Evolutionary conservation across 345 rosid species (phyloP).

Genomic region (Orychophragmus violaceus): DNA sequence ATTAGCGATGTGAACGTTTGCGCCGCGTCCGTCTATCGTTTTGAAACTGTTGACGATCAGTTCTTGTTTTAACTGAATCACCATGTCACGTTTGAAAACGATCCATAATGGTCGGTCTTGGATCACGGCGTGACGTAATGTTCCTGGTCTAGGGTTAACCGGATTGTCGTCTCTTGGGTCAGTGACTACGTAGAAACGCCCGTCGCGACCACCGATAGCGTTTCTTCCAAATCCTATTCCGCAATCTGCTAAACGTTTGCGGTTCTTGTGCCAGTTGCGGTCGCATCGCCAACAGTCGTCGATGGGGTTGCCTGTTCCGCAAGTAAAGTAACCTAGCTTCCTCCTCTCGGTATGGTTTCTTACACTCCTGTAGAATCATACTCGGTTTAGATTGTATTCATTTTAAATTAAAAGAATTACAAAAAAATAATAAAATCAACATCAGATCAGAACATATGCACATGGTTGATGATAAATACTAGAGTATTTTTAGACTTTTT

Average conservation of each 20-base stretch:
- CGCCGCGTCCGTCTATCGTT: slow-evolving; percentile 93
- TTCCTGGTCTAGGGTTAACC: slow-evolving; percentile 90
- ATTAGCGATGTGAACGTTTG: slow-evolving; percentile 82
- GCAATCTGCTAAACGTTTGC: slow-evolving; percentile 86
- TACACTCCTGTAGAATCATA: slow-evolving; percentile 49
- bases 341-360: slow-evolving; percentile 76
- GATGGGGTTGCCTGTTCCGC: slow-evolving; percentile 87
- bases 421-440: not conserved
- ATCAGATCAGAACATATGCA: slow-evolving; percentile 28
- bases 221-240: slow-evolving; percentile 94
- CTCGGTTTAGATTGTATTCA: slow-evolving; percentile 14
- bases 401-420: not conserved
- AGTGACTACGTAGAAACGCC: slow-evolving; percentile 78
- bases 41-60: slow-evolving; percentile 82
- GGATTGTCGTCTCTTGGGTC: slow-evolving; percentile 74
- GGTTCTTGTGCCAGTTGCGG: slow-evolving; percentile 77
- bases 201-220: slow-evolving; percentile 94
- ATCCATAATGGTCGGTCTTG: slow-evolving; percentile 93
- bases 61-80: slow-evolving; percentile 79
- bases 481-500: not conserved
- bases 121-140: slow-evolving; percentile 87
- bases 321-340: slow-evolving; percentile 72
- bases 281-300: slow-evolving; percentile 97
- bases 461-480: slow-evolving; percentile 32
- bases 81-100: slow-evolving; percentile 91